Conservation (phyloP, 176 grass and related monocot species). For the Tillandsia fasciculata region DNA sequence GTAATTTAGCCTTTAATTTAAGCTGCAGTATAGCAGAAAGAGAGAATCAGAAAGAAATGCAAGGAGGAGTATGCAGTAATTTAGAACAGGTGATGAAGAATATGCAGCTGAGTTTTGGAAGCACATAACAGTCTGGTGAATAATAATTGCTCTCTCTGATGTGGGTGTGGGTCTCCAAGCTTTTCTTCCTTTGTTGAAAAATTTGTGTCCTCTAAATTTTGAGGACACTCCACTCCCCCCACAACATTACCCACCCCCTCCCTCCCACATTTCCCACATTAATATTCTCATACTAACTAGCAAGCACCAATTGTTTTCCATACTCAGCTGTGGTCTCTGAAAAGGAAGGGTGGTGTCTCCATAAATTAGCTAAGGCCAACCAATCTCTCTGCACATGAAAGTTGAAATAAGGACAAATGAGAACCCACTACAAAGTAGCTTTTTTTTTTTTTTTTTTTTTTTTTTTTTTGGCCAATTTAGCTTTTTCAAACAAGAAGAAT, state of each 20-base stretch:
- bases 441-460: neutral
- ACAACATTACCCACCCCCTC: neutral
- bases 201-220: neutral
- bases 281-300: slow-evolving; percentile 2
- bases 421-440: neutral
- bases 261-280: slow-evolving; percentile 1
- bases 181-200: neutral
- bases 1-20: no score
- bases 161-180: neutral
- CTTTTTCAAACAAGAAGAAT: no score
- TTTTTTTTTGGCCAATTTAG: neutral
- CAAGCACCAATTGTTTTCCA: neutral
- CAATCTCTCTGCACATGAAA: neutral
- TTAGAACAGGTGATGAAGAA: no score
- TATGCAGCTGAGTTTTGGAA: no score
- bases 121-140: no score
- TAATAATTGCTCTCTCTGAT: no score
- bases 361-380: neutral
- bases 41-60: no score
- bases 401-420: neutral
- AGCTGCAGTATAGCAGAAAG: no score
- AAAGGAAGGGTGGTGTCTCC: neutral
- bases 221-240: neutral
- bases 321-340: neutral
- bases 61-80: no score